These are phyloP conservation scores for Penicillium roqueforti DNA, from an alignment of 495 filamentous ascomycete genomes.

Conservation along the genomic window DNA sequence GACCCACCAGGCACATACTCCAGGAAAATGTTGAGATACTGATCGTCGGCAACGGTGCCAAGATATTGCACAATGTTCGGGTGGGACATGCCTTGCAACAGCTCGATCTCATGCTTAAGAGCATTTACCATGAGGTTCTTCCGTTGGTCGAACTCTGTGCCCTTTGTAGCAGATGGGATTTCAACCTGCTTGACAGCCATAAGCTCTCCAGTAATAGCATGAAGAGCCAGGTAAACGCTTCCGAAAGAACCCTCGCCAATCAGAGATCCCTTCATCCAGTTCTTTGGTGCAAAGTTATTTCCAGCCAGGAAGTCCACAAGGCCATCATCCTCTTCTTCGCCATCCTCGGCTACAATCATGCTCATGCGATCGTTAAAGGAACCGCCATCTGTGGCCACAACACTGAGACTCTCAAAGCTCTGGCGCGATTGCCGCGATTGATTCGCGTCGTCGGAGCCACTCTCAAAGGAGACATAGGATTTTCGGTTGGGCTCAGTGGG, in stretches of 20 bases:
- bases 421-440: slow-evolving; percentile 50
- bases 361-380: slow-evolving; percentile 67
- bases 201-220: slow-evolving; percentile 93
- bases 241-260: slow-evolving; percentile 98
- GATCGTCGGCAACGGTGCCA: slow-evolving; percentile 83
- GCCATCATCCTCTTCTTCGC: slow-evolving; percentile 78
- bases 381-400: slow-evolving; percentile 58
- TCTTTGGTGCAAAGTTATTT: slow-evolving; percentile 89
- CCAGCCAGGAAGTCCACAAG: slow-evolving; percentile 80
- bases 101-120: slow-evolving; percentile 90
- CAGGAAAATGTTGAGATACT: slow-evolving; percentile 98
- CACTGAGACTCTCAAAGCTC: slow-evolving; percentile 77
- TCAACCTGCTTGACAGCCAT: slow-evolving; percentile 99
- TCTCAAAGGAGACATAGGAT: slow-evolving; percentile 94
- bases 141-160: slow-evolving; percentile 74
- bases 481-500: slow-evolving; percentile 86
- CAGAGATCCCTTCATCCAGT: slow-evolving; percentile 98
- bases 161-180: slow-evolving; percentile 74
- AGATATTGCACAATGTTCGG: slow-evolving; percentile 98
- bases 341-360: slow-evolving; percentile 64
- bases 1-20: slow-evolving; percentile 98
- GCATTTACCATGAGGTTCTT: slow-evolving; percentile 98
- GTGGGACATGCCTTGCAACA: slow-evolving; percentile 91
- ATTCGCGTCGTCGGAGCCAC: slow-evolving; percentile 76
- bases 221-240: slow-evolving; percentile 93